Conservation (phyloP, 2,329 filamentous ascomycete species). For the Arachnomyces sp. region DNA sequence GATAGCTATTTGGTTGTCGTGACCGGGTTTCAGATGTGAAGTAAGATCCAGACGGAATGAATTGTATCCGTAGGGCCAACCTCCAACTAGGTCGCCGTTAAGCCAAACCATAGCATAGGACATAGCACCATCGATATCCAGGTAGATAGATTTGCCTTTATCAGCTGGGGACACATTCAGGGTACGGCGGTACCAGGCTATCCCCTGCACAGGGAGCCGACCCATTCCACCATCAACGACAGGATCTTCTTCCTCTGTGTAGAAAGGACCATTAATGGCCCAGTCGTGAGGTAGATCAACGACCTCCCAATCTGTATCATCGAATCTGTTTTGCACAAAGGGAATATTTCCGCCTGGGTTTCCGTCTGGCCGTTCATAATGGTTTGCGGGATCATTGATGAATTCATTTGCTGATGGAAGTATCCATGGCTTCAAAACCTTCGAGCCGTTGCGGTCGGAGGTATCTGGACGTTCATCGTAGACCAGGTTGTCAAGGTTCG, state of each 20-base stretch:
- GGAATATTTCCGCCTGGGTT: conserved; percentile 22
- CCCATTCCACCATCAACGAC: conserved; percentile 35
- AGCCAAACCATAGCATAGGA: conserved; percentile 46
- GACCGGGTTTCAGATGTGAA: conserved; percentile 28
- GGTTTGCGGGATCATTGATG: conserved; percentile 22
- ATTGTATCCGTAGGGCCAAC: conserved; percentile 46
- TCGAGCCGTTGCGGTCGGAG: conserved; percentile 8
- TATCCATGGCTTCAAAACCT: conserved; percentile 34
- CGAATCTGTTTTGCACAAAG: conserved; percentile 27
- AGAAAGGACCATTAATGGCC: conserved; percentile 42
- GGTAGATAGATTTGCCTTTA: conserved; percentile 32
- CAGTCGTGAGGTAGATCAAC: conserved; percentile 43
- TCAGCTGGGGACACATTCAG: conserved; percentile 27
- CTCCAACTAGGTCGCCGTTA: conserved; percentile 43
- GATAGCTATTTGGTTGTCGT: conserved; percentile 41
- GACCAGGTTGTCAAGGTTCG: conserved; percentile 30
- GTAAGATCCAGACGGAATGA: conserved; percentile 47
- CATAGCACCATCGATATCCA: conserved; percentile 47
- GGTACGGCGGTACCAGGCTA: conserved; percentile 46
- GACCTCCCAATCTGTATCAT: conserved; percentile 36
- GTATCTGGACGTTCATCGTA: conserved; percentile 20
- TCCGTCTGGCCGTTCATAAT: conserved; percentile 25
- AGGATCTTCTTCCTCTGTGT: conserved; percentile 21
- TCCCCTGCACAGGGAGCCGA: conserved; percentile 43
- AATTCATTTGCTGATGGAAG: conserved; percentile 36